Conservation (phyloP, 1,284 basidiomycete genomes). For the Cryptococcus sp. region DNA sequence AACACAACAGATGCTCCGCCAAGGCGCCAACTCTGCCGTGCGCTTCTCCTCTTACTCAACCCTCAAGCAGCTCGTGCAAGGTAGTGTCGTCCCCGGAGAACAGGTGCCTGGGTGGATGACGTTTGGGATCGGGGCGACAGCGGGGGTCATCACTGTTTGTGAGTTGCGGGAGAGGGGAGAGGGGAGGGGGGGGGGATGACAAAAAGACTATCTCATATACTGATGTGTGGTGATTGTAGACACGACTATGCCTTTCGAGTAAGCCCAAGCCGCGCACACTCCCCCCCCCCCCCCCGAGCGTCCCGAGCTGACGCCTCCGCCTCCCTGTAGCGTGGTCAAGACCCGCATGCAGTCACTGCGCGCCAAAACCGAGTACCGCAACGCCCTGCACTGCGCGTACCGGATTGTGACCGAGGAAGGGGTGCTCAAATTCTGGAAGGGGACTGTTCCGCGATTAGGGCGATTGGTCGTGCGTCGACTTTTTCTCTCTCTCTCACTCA, state of each 20-base stretch:
- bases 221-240: conserved; percentile 22
- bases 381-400: conserved; percentile 91
- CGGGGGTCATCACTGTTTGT: conserved; percentile 93
- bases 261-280: conserved; percentile 40
- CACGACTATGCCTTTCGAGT: conserved; percentile 88
- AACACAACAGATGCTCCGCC: conserved; percentile 81
- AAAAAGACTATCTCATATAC: too few relatives aligned
- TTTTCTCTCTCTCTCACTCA: background rate
- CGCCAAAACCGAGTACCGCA: conserved; percentile 77
- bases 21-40: conserved; percentile 95
- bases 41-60: conserved; percentile 95
- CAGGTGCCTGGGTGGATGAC: conserved; percentile 82
- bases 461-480: conserved; percentile 69
- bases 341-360: conserved; percentile 94
- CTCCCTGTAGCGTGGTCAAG: conserved; percentile 74
- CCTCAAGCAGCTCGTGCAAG: conserved; percentile 86
- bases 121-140: conserved; percentile 88
- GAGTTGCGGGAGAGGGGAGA: conserved; percentile 38
- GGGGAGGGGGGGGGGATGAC: background rate
- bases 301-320: background rate
- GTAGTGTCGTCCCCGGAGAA: conserved; percentile 76
- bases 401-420: conserved; percentile 89
- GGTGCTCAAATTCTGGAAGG: conserved; percentile 85
- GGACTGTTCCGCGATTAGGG: conserved; percentile 82
- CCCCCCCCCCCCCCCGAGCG: background rate